Percentiles rank a stretch among this genome's conserved stretches.
These are phyloP conservation scores for Mortierella sp. DNA, from an alignment of 371 early-diverging fungal genomes.

Conservation along the genomic window DNA sequence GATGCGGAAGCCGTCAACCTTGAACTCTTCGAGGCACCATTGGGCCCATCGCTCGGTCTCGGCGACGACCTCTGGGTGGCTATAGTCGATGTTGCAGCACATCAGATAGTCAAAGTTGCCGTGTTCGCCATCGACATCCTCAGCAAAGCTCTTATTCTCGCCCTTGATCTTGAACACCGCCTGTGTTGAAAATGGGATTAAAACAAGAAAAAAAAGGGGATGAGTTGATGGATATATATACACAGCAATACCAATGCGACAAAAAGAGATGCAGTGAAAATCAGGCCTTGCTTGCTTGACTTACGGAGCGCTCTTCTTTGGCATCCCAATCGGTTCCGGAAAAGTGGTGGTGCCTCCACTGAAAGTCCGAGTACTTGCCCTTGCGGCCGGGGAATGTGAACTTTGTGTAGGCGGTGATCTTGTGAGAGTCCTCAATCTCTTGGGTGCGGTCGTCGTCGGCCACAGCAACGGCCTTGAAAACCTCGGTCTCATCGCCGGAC, in stretches of 20 bases:
- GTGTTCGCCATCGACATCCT: slow-evolving; percentile 59
- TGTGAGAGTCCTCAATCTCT: slow-evolving; percentile 54
- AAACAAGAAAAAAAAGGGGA: background rate
- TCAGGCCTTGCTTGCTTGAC: background rate
- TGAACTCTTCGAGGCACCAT: slow-evolving; percentile 51
- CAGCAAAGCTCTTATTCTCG: slow-evolving; percentile 59
- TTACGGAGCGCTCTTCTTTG: slow-evolving; percentile 44
- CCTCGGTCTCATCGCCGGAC: slow-evolving; percentile 57
- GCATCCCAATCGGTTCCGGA: slow-evolving; percentile 60
- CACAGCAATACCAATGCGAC: too few relatives aligned
- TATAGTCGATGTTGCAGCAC: slow-evolving; percentile 56
- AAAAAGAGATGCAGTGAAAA: background rate
- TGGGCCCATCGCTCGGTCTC: slow-evolving; percentile 55
- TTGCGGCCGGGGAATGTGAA: slow-evolving; percentile 58
- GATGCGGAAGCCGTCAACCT: slow-evolving; percentile 58
- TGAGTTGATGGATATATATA: background rate
- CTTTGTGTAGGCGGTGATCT: slow-evolving; percentile 59
- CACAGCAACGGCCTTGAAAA: slow-evolving; percentile 54
- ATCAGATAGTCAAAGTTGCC: slow-evolving; percentile 64
- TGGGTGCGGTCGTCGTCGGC: slow-evolving; percentile 45
- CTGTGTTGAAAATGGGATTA: background rate
- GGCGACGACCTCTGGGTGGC: slow-evolving; percentile 55
- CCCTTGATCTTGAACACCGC: slow-evolving; percentile 60
- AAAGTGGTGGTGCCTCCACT: slow-evolving; percentile 58
- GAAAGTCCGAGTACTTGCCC: slow-evolving; percentile 58